Evolutionary conservation across 2,329 filamentous ascomycete genomes (phyloP), one percentile per base, ranked within the genome.

Genomic region (Metarhizium brunneum): DNA sequence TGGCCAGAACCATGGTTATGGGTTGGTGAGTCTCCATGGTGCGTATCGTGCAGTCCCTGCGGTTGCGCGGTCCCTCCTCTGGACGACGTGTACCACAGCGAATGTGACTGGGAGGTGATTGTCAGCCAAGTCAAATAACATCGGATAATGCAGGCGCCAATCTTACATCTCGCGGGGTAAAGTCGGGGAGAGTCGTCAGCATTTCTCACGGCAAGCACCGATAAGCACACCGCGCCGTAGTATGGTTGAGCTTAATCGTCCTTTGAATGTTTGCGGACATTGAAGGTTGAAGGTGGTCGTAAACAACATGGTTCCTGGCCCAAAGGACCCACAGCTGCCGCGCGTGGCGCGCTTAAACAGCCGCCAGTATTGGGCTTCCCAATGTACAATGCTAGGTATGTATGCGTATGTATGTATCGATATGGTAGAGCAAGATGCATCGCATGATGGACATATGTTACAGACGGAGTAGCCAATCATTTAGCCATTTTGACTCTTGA

Each of bases 21-120:
- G 54, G 61, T 61, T 59, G 47, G 60, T 20, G 61, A 57, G 56
- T 68, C 65, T 56, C 61, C 63, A 49, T 67, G 64, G 47, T 66
- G 63, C 54, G 67, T 59, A 50, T 72, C 68, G 58, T 68, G 61
- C 49, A 71, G 64, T 56, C 70, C 60, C 59, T 65, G 59, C 53
- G 70, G 66, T 57, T 66, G 64, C 53, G 68, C 65, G 18, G 78
- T 79, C 65, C 74, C 76, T 52, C 83, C 76, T 52, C 83, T 79
- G 6, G 84, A 79, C 13, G 85, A 84, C 38, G 81, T 82, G 68
- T 89, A 89, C 87, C 87, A 90, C 57, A 90, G 78, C 53, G 83
- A 80, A 68, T 90, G 84, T 40, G 85, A 85, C 87, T 90, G 62
- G 14, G 4, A 16, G 3, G 10, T 18, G 11, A 20, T 58, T 53